Percentiles rank a stretch among this genome's conserved stretches.
phyloP scores from a whole-genome alignment of 2,329 filamentous ascomycete genomes.

The Fusarium scirpi region DNA sequence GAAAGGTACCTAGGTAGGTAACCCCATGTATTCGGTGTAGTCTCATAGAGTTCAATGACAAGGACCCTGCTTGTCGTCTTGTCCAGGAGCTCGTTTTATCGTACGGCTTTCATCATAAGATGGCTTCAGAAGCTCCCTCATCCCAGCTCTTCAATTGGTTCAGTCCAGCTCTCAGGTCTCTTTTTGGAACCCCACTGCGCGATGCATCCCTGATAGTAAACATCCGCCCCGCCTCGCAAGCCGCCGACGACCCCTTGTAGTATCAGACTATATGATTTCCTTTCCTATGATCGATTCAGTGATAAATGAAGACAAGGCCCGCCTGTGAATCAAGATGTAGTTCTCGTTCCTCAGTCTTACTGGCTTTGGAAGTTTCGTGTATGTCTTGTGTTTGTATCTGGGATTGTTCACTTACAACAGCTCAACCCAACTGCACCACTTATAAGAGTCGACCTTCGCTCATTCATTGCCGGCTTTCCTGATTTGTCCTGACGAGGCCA shows the following conservation, averaged over 20 bases:
- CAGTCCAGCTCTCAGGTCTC: slow-evolving; percentile 17
- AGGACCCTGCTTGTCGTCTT: slow-evolving; percentile 3
- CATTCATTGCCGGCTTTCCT: not conserved
- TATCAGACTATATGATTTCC: slow-evolving; percentile 34
- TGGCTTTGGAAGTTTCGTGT: slow-evolving; percentile 1
- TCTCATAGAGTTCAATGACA: not conserved
- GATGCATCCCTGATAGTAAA: slow-evolving; percentile 35
- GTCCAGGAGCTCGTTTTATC: slow-evolving; percentile 13
- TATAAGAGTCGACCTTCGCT: slow-evolving; percentile 3
- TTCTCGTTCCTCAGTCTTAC: not conserved
- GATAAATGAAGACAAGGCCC: slow-evolving; percentile 35
- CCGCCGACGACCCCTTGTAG: slow-evolving; percentile 34
- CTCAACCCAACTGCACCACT: not conserved
- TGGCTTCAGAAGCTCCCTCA: slow-evolving; percentile 4
- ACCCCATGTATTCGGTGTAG: not conserved
- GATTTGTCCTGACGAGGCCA: not conserved
- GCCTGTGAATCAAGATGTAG: not conserved
- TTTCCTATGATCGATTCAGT: slow-evolving; percentile 16
- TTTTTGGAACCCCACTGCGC: slow-evolving; percentile 20
- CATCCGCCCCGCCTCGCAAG: slow-evolving; percentile 37
- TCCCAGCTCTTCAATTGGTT: slow-evolving; percentile 30
- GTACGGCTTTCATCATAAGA: slow-evolving; percentile 36
- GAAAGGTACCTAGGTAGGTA: not conserved
- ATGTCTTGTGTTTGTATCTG: not conserved
- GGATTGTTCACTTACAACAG: slow-evolving; percentile 25